Percentiles rank a stretch among this genome's conserved stretches.
phyloP scores from a whole-genome alignment of 2,329 filamentous ascomycete genomes.

The Cladosporium phlei region DNA sequence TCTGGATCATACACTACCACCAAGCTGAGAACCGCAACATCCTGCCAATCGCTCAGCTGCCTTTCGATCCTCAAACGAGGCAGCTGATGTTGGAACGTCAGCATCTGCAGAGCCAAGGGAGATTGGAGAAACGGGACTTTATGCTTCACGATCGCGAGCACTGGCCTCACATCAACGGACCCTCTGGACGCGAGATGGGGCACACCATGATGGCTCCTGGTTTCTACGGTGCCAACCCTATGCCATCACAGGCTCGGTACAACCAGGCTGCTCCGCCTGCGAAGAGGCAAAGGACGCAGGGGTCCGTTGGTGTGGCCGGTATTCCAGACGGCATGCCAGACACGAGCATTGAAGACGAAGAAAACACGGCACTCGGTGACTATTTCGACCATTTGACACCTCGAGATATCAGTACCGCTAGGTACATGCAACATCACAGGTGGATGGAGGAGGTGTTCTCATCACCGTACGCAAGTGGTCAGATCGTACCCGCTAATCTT shows the following conservation, averaged over 20 bases:
- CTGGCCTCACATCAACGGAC: constrained; percentile 80
- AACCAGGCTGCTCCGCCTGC: constrained; percentile 36
- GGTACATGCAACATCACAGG: constrained; percentile 93
- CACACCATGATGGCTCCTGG: constrained; percentile 15
- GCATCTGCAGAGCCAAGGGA: constrained; percentile 65
- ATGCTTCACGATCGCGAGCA: constrained; percentile 85
- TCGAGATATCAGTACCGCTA: constrained; percentile 76
- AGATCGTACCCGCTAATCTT: constrained; percentile 82
- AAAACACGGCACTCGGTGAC: constrained; percentile 82
- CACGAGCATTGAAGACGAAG: constrained; percentile 71
- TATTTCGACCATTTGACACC: constrained; percentile 86
- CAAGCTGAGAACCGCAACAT: constrained; percentile 69
- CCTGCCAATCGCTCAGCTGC: constrained; percentile 64
- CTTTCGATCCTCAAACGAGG: constrained; percentile 55
- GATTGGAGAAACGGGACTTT: constrained; percentile 85
- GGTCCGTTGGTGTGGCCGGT: constrained; percentile 40
- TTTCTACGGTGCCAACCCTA: constrained; percentile 14
- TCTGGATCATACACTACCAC: constrained; percentile 91
- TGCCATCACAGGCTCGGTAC: constrained; percentile 20
- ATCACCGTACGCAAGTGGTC: constrained; percentile 78
- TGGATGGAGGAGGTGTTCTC: constrained; percentile 98
- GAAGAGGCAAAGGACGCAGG: constrained; percentile 41
- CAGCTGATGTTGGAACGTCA: constrained; percentile 57
- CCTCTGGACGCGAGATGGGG: constrained; percentile 33
- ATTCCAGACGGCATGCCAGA: constrained; percentile 41